Evolutionary conservation across 192 early-diverging fungal species (phyloP), one percentile per base, ranked within the genome.

Genomic region (Thamnidium elegans): DNA sequence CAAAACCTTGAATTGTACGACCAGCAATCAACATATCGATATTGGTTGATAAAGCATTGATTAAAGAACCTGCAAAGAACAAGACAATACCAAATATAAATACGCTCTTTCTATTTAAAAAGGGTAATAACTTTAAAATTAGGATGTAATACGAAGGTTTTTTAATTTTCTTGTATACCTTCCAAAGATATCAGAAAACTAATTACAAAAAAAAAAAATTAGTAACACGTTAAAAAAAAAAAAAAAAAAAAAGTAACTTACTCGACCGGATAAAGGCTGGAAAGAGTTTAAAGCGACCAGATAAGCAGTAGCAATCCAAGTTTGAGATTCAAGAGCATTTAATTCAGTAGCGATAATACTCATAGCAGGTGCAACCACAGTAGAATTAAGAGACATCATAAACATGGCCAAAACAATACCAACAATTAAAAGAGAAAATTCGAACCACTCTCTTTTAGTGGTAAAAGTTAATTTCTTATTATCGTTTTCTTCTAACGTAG

Each of bases 11-110:
- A 0, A 90, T 58, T 7, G 78, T 82, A 17, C 90, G 83, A 31
- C 79, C 84, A 42, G 78, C 67, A 39, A 90, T 90, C 21, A 92
- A 66, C 77, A 86, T 80, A 39, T 63, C 73, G 74, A 92, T 92
- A 19, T 73, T 86, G 6, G 64, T 74, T 5, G 88, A 75, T 45
- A 76, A 51, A 3, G 86, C 78, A 66, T 80, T 84, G 8, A 82
- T 81, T 10, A 81, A 36, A n/a, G 81, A 77, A 66, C 86, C 85
- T 14, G 88, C 60, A 3, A 73, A 58, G 31, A 76, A 76, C 0
- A 68, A 23, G 0, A 71, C 9, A 11, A 67, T 46, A 19, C 47
- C 68, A 61, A 70, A 66, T n/a, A 63, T 20, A 11, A 76, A 50
- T 9, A 71, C 62, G 9, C 42, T 6, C 54, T 71, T 71, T 48